phyloP scores from a whole-genome alignment of 2,329 filamentous ascomycete genomes.

The Stylonectria norvegica region DNA sequence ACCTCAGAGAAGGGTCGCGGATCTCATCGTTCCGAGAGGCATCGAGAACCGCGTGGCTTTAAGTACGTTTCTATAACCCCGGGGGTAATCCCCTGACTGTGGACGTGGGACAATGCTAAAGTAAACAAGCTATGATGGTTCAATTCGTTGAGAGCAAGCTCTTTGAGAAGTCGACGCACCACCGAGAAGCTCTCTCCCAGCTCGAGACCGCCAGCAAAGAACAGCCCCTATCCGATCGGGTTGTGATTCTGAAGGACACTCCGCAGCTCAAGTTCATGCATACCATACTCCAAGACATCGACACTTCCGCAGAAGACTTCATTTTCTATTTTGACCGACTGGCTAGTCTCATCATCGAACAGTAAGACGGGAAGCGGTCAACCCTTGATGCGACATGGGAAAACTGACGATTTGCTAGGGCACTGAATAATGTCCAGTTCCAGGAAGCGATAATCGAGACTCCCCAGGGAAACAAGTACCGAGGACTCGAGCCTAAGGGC shows the following conservation, averaged over 20 bases:
- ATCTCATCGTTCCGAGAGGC: slow-evolving; percentile 91
- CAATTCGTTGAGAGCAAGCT: slow-evolving; percentile 89
- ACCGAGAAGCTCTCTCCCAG: slow-evolving; percentile 73
- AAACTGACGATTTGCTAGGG: slow-evolving; percentile 43
- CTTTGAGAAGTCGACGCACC: slow-evolving; percentile 77
- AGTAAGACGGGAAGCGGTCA: slow-evolving; percentile 43
- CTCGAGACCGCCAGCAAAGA: slow-evolving; percentile 71
- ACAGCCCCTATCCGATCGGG: slow-evolving; percentile 69
- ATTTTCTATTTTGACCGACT: slow-evolving; percentile 96
- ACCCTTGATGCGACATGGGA: neutral
- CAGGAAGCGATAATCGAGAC: slow-evolving; percentile 62
- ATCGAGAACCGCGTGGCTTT: slow-evolving; percentile 95
- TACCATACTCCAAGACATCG: slow-evolving; percentile 80
- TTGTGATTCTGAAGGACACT: slow-evolving; percentile 71
- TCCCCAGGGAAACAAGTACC: slow-evolving; percentile 65
- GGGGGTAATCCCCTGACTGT: too few relatives aligned
- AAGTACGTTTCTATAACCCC: slow-evolving; percentile 43
- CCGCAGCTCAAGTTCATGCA: slow-evolving; percentile 84
- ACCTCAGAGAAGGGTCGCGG: slow-evolving; percentile 85
- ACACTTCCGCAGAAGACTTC: slow-evolving; percentile 81
- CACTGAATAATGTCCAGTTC: slow-evolving; percentile 74
- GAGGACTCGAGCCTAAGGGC: slow-evolving; percentile 67
- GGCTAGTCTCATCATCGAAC: slow-evolving; percentile 78
- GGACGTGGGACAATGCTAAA: too few relatives aligned
- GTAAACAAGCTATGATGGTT: slow-evolving; percentile 81